Evolutionary conservation across 164 flowering plant genomes (phyloP), one percentile per base, ranked within the genome.

Genomic region (Berberis vulgaris): DNA sequence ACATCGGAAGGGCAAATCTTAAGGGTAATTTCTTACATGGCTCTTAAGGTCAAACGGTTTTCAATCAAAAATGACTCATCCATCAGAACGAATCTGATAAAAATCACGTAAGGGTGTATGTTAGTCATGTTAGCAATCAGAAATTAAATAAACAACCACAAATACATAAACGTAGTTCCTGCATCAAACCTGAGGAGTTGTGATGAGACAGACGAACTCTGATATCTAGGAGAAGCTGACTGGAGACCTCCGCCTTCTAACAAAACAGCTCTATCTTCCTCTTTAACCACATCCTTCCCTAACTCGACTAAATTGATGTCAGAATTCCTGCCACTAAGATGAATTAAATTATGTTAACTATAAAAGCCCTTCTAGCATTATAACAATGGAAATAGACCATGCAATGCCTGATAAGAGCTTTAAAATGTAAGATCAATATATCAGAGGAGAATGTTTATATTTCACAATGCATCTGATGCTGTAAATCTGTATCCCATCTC

Each of bases 41-140:
- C 96, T 78, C 97, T 84, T 65, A 91, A 77, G 12, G 83, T 82
- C 68, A 80, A 43, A 12, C 96, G 83, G 70, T 91, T 86, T 58
- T 94, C 99, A 62, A 82, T 60, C 80, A 94, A 77, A 78, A 94
- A 94, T 43, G 87, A 70, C 74, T 91, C 94, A 9, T 94, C 97
- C 96, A 94, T 84, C 57, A 72, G 54, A 58, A 91, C 63, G 62
- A 94, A 91, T 74, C 99, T 94, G 77, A 52, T 59, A 3, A 52
- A 10, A 65, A 57, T 43, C 45, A 57, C 2, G 60, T 45, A 71
- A 26, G 62, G 38, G 64, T 53, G 68, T 41, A 45, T 10, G 40
- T 53, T 45, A 58, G 40, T 53, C 57, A 49, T 40, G 40, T 40
- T 58, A 39, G 60, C 49, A 41, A 59, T 55, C 38, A 11, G 10